A percentile compares a stretch with the other conserved stretches of the same genome.
Evolutionary conservation across 1,284 basidiomycete species (phyloP).

Genomic region (Irpex lacteus): DNA sequence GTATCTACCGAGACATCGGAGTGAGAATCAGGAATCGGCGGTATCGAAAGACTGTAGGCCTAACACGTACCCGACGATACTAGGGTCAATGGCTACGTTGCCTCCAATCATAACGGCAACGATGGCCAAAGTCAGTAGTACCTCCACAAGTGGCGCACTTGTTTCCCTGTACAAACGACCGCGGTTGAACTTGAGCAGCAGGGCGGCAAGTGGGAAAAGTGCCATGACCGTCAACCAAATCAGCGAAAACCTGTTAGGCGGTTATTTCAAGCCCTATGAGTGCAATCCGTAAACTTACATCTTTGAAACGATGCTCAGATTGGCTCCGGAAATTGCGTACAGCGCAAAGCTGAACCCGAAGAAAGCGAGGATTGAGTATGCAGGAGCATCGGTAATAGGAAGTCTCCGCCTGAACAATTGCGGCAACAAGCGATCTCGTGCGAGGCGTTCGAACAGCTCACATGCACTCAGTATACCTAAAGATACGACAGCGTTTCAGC

Average conservation of each 20-base stretch:
- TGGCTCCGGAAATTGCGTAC: constrained; percentile 58
- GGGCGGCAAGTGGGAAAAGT: constrained; percentile 57
- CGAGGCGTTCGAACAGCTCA: constrained; percentile 56
- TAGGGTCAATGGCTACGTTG: constrained; percentile 55
- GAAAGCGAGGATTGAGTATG: constrained; percentile 52
- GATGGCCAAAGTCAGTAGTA: constrained; percentile 43
- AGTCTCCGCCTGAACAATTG: constrained; percentile 45
- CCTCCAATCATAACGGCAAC: constrained; percentile 51
- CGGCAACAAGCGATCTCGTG: constrained; percentile 60
- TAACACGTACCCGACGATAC: constrained; percentile 46
- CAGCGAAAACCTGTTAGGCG: constrained; percentile 47
- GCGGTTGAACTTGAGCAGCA: constrained; percentile 64
- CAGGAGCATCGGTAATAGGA: constrained; percentile 51
- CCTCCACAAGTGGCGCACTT: constrained; percentile 36
- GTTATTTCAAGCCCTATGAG: not conserved
- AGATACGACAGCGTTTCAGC: not conserved
- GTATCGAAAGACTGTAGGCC: not conserved
- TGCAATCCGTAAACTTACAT: constrained; percentile 36
- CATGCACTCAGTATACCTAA: constrained; percentile 57
- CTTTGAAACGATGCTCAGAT: constrained; percentile 51
- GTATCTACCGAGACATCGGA: constrained; percentile 39
- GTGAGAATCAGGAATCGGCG: not conserved
- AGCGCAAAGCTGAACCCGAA: constrained; percentile 47
- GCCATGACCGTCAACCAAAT: constrained; percentile 65
- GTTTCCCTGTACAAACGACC: constrained; percentile 49